phyloP scores from a whole-genome alignment of 257 asterid genomes.

The Leonotis leonurus region DNA sequence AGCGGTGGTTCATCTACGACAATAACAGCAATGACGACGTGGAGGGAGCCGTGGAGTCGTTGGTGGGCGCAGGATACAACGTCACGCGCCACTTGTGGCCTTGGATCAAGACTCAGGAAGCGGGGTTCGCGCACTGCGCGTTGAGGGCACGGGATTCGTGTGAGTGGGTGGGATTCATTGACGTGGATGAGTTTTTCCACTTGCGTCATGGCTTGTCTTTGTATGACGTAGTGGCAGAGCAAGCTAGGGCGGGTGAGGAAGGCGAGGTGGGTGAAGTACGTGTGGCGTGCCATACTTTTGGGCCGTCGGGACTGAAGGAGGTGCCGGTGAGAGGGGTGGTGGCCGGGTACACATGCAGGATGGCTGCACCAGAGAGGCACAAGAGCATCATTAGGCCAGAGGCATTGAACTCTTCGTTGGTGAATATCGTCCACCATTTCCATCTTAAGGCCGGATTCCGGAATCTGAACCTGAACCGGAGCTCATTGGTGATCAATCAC shows the following conservation, averaged over 20 bases:
- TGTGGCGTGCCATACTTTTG: slow-evolving; percentile 48
- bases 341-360: slow-evolving; percentile 69
- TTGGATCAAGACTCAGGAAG: slow-evolving; percentile 84
- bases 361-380: slow-evolving; percentile 60
- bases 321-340: slow-evolving; percentile 47
- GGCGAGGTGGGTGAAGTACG: slow-evolving; percentile 56
- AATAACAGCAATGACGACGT: slow-evolving; percentile 59
- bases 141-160: slow-evolving; percentile 49
- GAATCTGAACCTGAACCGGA: slow-evolving; percentile 25
- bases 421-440: slow-evolving; percentile 74
- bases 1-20: slow-evolving; percentile 63
- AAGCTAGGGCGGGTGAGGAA: background rate
- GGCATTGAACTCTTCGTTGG: slow-evolving; percentile 41
- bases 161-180: slow-evolving; percentile 80
- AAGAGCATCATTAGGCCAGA: slow-evolving; percentile 67
- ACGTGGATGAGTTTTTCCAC: slow-evolving; percentile 73
- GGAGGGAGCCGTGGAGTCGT: slow-evolving; percentile 20
- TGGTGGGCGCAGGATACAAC: slow-evolving; percentile 20
- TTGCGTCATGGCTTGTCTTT: slow-evolving; percentile 26
- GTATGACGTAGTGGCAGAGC: slow-evolving; percentile 16
- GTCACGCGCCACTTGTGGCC: slow-evolving; percentile 56
- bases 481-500: slow-evolving; percentile 54
- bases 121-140: slow-evolving; percentile 74
- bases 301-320: slow-evolving; percentile 54
- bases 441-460: slow-evolving; percentile 34